Conservation (phyloP, 331 rosid species). For the Malus hybrid region DNA sequence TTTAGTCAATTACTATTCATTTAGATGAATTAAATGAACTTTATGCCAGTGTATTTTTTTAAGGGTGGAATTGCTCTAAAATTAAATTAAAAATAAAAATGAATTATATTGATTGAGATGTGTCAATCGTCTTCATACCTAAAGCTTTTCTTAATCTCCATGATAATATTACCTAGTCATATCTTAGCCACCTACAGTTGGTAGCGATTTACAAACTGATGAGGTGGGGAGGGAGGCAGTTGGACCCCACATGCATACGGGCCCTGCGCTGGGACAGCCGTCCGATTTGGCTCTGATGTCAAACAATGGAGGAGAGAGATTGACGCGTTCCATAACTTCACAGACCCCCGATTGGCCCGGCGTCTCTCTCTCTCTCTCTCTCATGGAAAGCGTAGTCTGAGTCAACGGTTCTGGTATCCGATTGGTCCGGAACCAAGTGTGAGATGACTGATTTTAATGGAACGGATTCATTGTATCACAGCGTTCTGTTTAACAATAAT, state of each 20-base stretch:
- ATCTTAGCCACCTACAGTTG: background rate
- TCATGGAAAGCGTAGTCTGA: conserved; percentile 23
- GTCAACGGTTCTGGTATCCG: conserved; percentile 30
- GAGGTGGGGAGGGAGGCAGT: background rate
- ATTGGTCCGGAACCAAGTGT: background rate
- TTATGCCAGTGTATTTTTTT: too few species aligned
- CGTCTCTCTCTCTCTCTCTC: conserved; percentile 9
- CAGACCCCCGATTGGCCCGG: conserved; percentile 33
- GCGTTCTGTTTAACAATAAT: too few species aligned
- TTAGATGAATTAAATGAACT: too few species aligned
- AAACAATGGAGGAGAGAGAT: conserved; percentile 20
- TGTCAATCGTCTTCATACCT: background rate
- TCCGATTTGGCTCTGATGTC: background rate
- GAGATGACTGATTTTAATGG: too few species aligned
- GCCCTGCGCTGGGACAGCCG: background rate
- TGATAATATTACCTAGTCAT: background rate
- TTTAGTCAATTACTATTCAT: too few species aligned
- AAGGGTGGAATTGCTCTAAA: background rate
- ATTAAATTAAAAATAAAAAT: background rate
- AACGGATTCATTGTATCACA: too few species aligned
- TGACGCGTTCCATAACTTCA: conserved; percentile 33
- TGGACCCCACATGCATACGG: background rate
- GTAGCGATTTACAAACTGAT: background rate
- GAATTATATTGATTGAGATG: background rate
- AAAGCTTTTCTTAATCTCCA: background rate